These are phyloP conservation scores for Ogataea ganodermae DNA, from an alignment of 805 yeast species.

Conservation along the genomic window DNA sequence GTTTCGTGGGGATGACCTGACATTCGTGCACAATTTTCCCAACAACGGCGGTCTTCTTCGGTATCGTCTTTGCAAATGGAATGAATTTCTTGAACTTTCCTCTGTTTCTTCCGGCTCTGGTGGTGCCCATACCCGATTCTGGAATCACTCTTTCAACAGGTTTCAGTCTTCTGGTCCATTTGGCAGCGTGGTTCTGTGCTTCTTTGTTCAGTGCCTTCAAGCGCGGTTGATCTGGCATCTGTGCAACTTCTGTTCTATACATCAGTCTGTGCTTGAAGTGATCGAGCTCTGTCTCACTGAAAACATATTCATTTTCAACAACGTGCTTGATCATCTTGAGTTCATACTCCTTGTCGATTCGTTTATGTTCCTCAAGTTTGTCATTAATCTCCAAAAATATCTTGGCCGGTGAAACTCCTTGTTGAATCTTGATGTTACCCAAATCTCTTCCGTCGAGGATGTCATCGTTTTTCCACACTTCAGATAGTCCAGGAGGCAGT, in stretches of 20 bases:
- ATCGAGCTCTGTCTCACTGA: constrained; percentile 80
- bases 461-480: constrained; percentile 70
- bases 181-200: constrained; percentile 35
- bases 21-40: constrained; percentile 95
- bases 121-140: constrained; percentile 36
- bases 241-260: constrained; percentile 52
- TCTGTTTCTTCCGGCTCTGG: constrained; percentile 18
- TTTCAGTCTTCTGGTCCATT: constrained; percentile 33
- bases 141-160: constrained; percentile 26
- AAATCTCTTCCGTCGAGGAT: constrained; percentile 70
- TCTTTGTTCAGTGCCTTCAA: constrained; percentile 42
- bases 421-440: constrained; percentile 77
- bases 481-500: constrained; percentile 83
- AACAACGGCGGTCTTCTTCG: constrained; percentile 78
- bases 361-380: constrained; percentile 45
- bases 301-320: constrained; percentile 83
- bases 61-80: constrained; percentile 87
- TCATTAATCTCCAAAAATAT: constrained; percentile 62
- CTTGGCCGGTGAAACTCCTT: constrained; percentile 37
- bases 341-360: constrained; percentile 84
- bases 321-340: constrained; percentile 73
- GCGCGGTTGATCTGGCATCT: constrained; percentile 55
- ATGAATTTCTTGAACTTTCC: constrained; percentile 44
- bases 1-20: constrained; percentile 76
- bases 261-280: constrained; percentile 57